Base-by-base conservation (phyloP, 2,329 filamentous ascomycete genomes). In the Claviceps maximensis region DNA sequence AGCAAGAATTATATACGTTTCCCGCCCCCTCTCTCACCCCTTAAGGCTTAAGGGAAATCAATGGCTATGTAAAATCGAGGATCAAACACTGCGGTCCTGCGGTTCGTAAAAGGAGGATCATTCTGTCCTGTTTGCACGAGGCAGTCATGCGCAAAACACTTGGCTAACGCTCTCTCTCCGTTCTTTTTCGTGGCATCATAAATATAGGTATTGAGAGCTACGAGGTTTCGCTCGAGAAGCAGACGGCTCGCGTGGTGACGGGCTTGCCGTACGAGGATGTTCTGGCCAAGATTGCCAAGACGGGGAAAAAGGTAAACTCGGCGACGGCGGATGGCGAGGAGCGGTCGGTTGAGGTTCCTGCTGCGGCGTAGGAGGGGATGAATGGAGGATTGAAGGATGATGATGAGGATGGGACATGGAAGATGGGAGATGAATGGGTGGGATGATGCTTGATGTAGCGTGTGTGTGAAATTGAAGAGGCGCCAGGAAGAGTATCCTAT, bases 271-370 rank as follows among this genome's bases (percentile, higher is more conserved):
- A 91, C 74, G 82, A 88, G 59, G 87, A 82, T 49, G 87, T 95
- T 55, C 81, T 95, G 56, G 77, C 79, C 66, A 94, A 87, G 68
- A 95, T 96, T 69, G 83, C 86, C 78, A 95, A 95, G 82, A 95
- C 90, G 13, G 90, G 90, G 64, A 96, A 96, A 81, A 86, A 85
- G 65, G 83, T 96, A 67, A 94, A 86, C 71, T 82, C 77, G 29
- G 86, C 78, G 60, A 80, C 82, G 74, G 84, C 78, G 25, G 85
- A 90, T 65, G 86, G 86, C 52, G 75, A 78, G 55, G 65, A 67
- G 54, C 71, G 72, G 67, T 76, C 75, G 56, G 67, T 81, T 56
- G 74, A 74, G 62, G 62, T 78, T 29, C 60, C 68, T 29, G 68
- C 69, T 31, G 58, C 31, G 61, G 41, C 51, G 21, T 45, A 49